Percentiles rank a stretch among this genome's conserved stretches.
phyloP scores from a whole-genome alignment of 176 grass and related monocot genomes.

The Guadua angustifolia region DNA sequence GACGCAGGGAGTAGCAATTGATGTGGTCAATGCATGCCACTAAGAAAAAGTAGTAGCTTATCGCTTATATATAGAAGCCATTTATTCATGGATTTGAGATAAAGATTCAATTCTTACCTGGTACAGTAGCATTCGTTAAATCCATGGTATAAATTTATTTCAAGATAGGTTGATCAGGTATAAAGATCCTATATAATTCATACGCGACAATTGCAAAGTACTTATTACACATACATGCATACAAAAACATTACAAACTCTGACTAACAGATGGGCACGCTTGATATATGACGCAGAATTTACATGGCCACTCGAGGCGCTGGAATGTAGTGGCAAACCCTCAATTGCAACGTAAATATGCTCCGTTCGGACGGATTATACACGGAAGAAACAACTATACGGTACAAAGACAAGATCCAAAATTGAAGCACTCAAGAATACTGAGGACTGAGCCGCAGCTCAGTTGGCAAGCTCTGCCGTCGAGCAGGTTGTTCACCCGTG shows the following conservation, averaged over 20 bases:
- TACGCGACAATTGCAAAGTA: neutral
- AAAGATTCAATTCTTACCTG: slow-evolving; percentile 23
- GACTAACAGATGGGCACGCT: neutral
- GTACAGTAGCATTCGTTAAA: slow-evolving; percentile 1
- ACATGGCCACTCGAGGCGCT: neutral
- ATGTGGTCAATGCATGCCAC: slow-evolving; percentile 26
- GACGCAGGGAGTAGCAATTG: neutral
- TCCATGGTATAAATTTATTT: slow-evolving; percentile 5
- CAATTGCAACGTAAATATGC: neutral
- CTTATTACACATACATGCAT: neutral
- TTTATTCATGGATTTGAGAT: slow-evolving; percentile 24
- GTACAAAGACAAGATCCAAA: slow-evolving; percentile 33
- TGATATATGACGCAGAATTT: neutral
- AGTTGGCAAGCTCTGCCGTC: too few species aligned
- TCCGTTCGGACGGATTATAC: neutral
- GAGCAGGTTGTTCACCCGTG: too few species aligned
- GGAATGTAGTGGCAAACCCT: neutral
- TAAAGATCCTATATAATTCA: slow-evolving; percentile 30
- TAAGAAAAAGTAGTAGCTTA: slow-evolving; percentile 14
- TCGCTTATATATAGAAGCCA: neutral
- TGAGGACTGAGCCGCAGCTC: too few species aligned
- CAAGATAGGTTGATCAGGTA: slow-evolving; percentile 10
- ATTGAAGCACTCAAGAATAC: slow-evolving; percentile 1
- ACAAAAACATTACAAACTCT: neutral
- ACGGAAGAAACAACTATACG: slow-evolving; percentile 1